phyloP scores from a whole-genome alignment of 2,329 filamentous ascomycete genomes.

The Pezicula neosporulosa region DNA sequence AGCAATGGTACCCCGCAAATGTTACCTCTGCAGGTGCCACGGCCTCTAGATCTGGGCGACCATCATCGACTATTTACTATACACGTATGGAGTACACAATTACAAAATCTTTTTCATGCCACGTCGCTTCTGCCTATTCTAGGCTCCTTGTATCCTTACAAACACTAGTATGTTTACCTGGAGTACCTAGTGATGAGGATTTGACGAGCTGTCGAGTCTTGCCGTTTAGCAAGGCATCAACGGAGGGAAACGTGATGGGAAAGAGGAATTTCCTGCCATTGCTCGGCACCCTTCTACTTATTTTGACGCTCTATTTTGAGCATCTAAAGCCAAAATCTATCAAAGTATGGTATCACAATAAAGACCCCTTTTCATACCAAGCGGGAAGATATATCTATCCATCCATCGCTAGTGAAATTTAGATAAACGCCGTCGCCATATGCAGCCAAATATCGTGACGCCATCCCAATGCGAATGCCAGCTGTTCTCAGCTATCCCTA shows the following conservation, averaged over 20 bases:
- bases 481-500: neutral
- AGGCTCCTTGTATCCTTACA: too few relatives aligned
- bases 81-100: too few relatives aligned
- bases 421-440: neutral
- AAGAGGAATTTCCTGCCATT: neutral
- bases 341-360: neutral
- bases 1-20: too few relatives aligned
- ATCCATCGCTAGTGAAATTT: neutral
- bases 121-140: too few relatives aligned
- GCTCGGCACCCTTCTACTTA: neutral
- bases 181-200: too few relatives aligned
- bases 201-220: too few relatives aligned
- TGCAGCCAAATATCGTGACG: neutral
- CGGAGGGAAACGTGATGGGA: neutral
- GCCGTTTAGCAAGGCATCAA: neutral
- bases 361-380: neutral
- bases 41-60: too few relatives aligned
- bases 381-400: neutral
- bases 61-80: too few relatives aligned
- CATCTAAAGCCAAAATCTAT: neutral
- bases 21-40: too few relatives aligned
- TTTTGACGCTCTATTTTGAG: neutral
- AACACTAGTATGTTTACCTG: too few relatives aligned
- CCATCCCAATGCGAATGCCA: constrained; percentile 1
- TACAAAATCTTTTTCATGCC: too few relatives aligned